Conservation (phyloP, 257 asterid genomes). For the Scutellaria baicalensis region DNA sequence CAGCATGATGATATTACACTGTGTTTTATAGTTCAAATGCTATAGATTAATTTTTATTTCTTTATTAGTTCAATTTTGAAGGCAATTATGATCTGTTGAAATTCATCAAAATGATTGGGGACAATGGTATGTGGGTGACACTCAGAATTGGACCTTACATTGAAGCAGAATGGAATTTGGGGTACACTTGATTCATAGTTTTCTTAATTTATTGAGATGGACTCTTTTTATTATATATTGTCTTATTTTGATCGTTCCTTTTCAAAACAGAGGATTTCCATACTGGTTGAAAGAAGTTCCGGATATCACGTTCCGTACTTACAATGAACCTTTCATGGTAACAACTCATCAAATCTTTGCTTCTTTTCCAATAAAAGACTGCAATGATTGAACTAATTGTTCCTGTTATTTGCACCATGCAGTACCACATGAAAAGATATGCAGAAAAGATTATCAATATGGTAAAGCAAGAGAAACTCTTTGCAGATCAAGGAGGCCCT, state of each 20-base stretch:
- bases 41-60: background rate
- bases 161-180: constrained; percentile 94
- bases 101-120: constrained; percentile 55
- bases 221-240: background rate
- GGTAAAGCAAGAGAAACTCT: constrained; percentile 63
- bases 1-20: background rate
- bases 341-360: background rate
- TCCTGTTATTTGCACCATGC: constrained; percentile 5
- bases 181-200: constrained; percentile 31
- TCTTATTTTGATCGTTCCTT: background rate
- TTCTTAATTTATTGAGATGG: background rate
- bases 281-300: constrained; percentile 75
- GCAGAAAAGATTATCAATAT: constrained; percentile 44
- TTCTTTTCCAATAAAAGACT: background rate
- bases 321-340: constrained; percentile 85
- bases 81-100: constrained; percentile 66
- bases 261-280: constrained; percentile 69
- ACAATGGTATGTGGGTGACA: constrained; percentile 66
- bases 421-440: constrained; percentile 72
- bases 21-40: background rate
- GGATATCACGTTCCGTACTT: constrained; percentile 70
- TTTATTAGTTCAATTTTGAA: constrained; percentile 44
- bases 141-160: constrained; percentile 91
- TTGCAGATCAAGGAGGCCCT: constrained; percentile 97
- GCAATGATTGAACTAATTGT: background rate